Evolutionary conservation across 2,329 filamentous ascomycete species (phyloP), one percentile per base, ranked within the genome.

Genomic region (Fusarium drepaniforme): DNA sequence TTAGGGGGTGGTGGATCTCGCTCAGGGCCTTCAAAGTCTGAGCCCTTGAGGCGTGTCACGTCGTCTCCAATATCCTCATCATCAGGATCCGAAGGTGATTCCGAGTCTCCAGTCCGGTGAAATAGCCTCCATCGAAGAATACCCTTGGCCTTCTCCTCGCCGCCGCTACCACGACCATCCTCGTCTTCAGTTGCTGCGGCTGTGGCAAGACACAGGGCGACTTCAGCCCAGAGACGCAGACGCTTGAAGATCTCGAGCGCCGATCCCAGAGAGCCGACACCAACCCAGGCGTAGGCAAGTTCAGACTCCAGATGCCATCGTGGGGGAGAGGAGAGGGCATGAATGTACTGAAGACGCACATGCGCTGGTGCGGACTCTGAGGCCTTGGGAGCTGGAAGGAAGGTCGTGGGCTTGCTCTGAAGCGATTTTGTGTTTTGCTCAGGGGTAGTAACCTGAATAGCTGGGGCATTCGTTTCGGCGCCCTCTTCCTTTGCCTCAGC

Each of bases 171-270:
- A 7, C 89, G 84, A 3, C 84, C 90, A 62, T 84, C 85, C 67
- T 87, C 85, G 62, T 91, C 89, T 0, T 92, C 94, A 0, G 91
- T 88, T 62, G 84, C 86, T 23, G 85, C 90, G 56, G 82, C 87
- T 80, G 84, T 88, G 15, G 95, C 96, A 78, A 95, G 93, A 82
- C 97, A 99, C 2, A 99, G 88, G 0, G 97, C 96, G 6, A 96
- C 95, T 84, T 99, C 97, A 2, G 97, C 94, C 95, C 97, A 98
- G 82, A 98, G 92, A 67, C 95, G 92, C 21, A 99, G 86, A 4
- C 97, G 90, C 84, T 98, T 96, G 84, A 98, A 99, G 71, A 99
- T 98, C 71, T 98, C 97, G 2, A 99, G 89, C 0, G 97, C 97
- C 1, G 96, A 97, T 5, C 94, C 89, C 3, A 99, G 86, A 46